phyloP scores from a whole-genome alignment of 441 rosid genomes.

The Lepidium campestre region DNA sequence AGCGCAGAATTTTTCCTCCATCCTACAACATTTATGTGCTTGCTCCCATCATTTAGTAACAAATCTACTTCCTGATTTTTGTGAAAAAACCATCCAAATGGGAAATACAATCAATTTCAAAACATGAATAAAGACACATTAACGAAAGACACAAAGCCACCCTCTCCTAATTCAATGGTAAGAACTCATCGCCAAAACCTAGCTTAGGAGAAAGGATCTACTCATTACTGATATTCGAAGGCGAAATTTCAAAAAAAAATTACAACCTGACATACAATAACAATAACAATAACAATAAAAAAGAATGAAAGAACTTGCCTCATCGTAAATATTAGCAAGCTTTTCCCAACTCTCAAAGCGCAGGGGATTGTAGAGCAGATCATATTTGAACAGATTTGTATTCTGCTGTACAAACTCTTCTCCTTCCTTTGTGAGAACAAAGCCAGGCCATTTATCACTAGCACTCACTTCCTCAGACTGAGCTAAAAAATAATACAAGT shows the following conservation, averaged over 20 bases:
- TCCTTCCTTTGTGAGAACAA: slow-evolving; percentile 98
- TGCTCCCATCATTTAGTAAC: slow-evolving; percentile 98
- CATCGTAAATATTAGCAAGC: slow-evolving; percentile 95
- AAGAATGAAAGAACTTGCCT: slow-evolving; percentile 49
- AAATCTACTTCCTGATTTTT: slow-evolving; percentile 90
- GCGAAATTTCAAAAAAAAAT: background rate
- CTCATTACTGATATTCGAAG: slow-evolving; percentile 9
- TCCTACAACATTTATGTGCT: slow-evolving; percentile 89
- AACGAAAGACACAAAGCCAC: slow-evolving; percentile 16
- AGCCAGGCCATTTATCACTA: slow-evolving; percentile 99
- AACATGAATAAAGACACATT: slow-evolving; percentile 1
- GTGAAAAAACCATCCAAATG: slow-evolving; percentile 17
- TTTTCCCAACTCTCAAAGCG: slow-evolving; percentile 98
- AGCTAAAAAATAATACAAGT: slow-evolving; percentile 83
- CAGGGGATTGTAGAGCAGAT: slow-evolving; percentile 81
- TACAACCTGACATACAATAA: slow-evolving; percentile 10
- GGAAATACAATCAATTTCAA: slow-evolving; percentile 11
- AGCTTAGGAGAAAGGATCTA: background rate
- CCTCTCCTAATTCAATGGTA: background rate
- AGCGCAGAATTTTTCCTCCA: slow-evolving; percentile 87
- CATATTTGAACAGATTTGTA: slow-evolving; percentile 85
- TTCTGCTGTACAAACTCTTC: slow-evolving; percentile 97
- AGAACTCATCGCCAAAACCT: background rate
- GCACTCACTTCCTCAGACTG: slow-evolving; percentile 97
- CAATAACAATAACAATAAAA: slow-evolving; percentile 6